Evolutionary conservation across 352 stramenopile species (phyloP).

Genomic region (Phytopythium helicoides): DNA sequence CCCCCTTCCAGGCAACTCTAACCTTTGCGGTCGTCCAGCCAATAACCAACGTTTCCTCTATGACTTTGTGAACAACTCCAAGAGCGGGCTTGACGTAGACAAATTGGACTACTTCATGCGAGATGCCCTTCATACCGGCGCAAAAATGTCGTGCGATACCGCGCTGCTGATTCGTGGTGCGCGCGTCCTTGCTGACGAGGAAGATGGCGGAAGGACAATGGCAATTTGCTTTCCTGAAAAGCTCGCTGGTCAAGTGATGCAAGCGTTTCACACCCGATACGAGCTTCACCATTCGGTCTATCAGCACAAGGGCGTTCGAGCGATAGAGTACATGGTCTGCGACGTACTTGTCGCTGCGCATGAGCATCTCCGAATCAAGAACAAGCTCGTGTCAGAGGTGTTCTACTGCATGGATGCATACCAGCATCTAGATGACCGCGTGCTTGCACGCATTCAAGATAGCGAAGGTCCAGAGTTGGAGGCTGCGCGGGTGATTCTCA

Average conservation of each 20-base stretch:
- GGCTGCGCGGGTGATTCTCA: slow-evolving; percentile 48
- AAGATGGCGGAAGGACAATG: slow-evolving; percentile 37
- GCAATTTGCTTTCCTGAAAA: slow-evolving; percentile 89
- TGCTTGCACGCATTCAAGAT: slow-evolving; percentile 74
- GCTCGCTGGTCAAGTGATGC: slow-evolving; percentile 80
- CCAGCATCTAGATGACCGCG: slow-evolving; percentile 78
- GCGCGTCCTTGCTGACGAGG: slow-evolving; percentile 59
- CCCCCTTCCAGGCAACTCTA: slow-evolving; percentile 32
- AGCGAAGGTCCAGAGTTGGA: slow-evolving; percentile 50
- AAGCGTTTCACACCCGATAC: slow-evolving; percentile 86
- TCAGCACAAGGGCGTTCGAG: slow-evolving; percentile 77
- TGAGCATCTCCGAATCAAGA: slow-evolving; percentile 57
- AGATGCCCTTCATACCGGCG: slow-evolving; percentile 74
- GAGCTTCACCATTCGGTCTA: slow-evolving; percentile 88
- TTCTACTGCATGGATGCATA: slow-evolving; percentile 67
- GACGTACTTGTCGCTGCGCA: slow-evolving; percentile 76
- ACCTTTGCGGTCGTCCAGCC: slow-evolving; percentile 37
- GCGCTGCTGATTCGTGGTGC: slow-evolving; percentile 74
- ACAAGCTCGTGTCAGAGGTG: slow-evolving; percentile 63
- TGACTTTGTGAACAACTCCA: slow-evolving; percentile 88
- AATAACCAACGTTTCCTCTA: slow-evolving; percentile 73
- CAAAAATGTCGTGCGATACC: slow-evolving; percentile 71
- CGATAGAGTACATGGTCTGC: slow-evolving; percentile 89
- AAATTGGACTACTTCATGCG: slow-evolving; percentile 92
- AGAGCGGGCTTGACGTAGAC: slow-evolving; percentile 86